Percentiles rank a stretch among this genome's conserved stretches.
phyloP scores from a whole-genome alignment of 2,329 filamentous ascomycete genomes.

The Beauveria caledonica region DNA sequence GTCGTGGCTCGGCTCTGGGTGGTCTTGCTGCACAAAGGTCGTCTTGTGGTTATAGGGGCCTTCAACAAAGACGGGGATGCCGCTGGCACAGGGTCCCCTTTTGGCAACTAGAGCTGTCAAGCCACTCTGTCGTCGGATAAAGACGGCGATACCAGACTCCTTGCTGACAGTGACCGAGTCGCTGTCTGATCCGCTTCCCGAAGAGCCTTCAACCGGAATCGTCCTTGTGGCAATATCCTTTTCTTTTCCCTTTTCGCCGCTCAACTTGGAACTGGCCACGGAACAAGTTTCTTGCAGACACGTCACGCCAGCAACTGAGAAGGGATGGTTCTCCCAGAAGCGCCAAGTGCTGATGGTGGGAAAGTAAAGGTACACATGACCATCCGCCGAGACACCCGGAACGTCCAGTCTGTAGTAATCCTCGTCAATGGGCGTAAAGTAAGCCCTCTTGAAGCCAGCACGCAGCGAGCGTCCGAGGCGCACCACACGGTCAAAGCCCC shows the following conservation, averaged over 20 bases:
- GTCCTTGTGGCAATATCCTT: conserved; percentile 3
- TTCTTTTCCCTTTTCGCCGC: conserved; percentile 14
- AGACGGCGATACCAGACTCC: conserved; percentile 21
- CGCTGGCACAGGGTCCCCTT: conserved; percentile 12
- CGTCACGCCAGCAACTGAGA: conserved; percentile 20
- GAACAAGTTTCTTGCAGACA: conserved; percentile 11
- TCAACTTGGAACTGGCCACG: background rate
- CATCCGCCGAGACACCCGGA: conserved; percentile 17
- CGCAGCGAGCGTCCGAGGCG: conserved; percentile 14
- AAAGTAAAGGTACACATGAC: conserved; percentile 25
- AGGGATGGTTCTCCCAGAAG: conserved; percentile 26
- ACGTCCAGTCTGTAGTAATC: conserved; percentile 24
- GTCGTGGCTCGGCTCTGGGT: conserved; percentile 10
- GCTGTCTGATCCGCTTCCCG: background rate
- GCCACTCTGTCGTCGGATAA: conserved; percentile 19
- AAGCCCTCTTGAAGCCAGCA: conserved; percentile 21
- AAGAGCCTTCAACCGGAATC: background rate
- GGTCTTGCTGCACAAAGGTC: conserved; percentile 15
- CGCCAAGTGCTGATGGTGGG: conserved; percentile 23
- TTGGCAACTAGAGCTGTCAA: conserved; percentile 17
- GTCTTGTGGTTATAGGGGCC: conserved; percentile 21
- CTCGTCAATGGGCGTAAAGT: conserved; percentile 20
- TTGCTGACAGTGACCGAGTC: background rate
- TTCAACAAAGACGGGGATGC: conserved; percentile 22
- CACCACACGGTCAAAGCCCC: conserved; percentile 22